Conservation (phyloP, 305 asterid genomes). For the Fraxinus sp. region DNA sequence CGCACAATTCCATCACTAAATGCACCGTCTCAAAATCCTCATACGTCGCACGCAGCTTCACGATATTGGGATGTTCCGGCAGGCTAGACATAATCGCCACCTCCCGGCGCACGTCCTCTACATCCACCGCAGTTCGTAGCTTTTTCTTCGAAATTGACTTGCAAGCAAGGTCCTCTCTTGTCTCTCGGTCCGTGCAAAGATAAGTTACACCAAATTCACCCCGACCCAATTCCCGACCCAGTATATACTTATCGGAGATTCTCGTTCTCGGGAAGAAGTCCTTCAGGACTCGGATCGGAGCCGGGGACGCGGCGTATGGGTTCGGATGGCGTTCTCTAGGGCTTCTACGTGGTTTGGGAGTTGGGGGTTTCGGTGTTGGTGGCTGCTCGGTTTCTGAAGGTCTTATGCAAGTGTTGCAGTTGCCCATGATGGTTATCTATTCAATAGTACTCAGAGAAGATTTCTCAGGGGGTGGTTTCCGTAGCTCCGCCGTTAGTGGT, state of each 20-base stretch:
- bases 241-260: constrained; percentile 78
- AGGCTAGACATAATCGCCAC: constrained; percentile 91
- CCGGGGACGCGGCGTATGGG: constrained; percentile 60
- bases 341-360: constrained; percentile 38
- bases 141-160: constrained; percentile 94
- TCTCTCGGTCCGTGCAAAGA: constrained; percentile 86
- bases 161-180: constrained; percentile 78
- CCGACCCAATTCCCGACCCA: constrained; percentile 98
- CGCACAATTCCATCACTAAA: constrained; percentile 92
- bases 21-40: constrained; percentile 96
- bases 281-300: constrained; percentile 71
- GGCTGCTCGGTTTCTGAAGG: constrained; percentile 47
- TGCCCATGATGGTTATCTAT: constrained; percentile 54
- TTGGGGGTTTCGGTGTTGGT: constrained; percentile 27
- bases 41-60: constrained; percentile 79
- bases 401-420: constrained; percentile 82
- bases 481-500: constrained; percentile 36
- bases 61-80: constrained; percentile 82
- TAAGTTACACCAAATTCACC: constrained; percentile 94
- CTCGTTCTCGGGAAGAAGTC: constrained; percentile 58
- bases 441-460: too few relatives aligned
- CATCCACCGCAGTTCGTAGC: constrained; percentile 83
- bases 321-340: constrained; percentile 51
- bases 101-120: constrained; percentile 93
- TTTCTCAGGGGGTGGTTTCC: neutral